Percentiles rank a stretch among this genome's conserved stretches.
These are phyloP conservation scores for Podospora anserina DNA, from an alignment of 495 filamentous ascomycete species.

Conservation along the genomic window DNA sequence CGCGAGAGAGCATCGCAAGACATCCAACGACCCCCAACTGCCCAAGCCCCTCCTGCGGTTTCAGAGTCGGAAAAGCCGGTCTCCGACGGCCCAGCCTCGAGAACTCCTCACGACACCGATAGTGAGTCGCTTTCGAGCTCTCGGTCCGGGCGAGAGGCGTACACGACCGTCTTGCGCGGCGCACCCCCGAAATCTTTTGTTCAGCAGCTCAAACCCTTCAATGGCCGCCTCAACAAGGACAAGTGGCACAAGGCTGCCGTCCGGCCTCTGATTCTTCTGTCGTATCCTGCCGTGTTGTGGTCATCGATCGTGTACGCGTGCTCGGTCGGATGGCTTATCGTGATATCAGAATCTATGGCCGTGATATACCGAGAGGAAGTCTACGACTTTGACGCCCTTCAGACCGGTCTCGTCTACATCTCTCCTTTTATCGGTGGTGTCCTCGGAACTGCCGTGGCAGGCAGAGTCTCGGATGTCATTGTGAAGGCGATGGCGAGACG, in stretches of 20 bases:
- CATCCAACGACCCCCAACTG: background rate
- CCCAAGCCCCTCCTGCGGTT: background rate
- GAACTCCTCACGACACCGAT: constrained; percentile 29
- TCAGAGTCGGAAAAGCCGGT: background rate
- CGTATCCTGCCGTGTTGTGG: constrained; percentile 90
- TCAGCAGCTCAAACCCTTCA: constrained; percentile 68
- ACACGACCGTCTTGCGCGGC: constrained; percentile 58
- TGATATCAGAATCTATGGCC: constrained; percentile 83
- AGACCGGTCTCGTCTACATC: constrained; percentile 84
- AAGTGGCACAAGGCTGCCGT: constrained; percentile 72
- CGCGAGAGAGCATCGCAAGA: background rate
- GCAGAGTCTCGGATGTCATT: constrained; percentile 81
- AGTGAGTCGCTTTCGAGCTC: constrained; percentile 36
- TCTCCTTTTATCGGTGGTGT: constrained; percentile 86
- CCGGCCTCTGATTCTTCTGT: constrained; percentile 80
- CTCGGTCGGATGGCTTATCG: constrained; percentile 91
- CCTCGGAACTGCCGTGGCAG: constrained; percentile 85
- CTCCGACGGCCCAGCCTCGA: background rate
- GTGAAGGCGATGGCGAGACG: constrained; percentile 71
- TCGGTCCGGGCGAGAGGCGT: constrained; percentile 38
- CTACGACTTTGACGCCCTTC: constrained; percentile 77
- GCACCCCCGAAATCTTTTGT: constrained; percentile 63
- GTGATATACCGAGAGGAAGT: constrained; percentile 65
- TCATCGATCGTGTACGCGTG: constrained; percentile 81
- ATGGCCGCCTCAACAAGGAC: constrained; percentile 73